Conservation (phyloP, 208 protist genomes). For the Trichomonas gallinae region DNA sequence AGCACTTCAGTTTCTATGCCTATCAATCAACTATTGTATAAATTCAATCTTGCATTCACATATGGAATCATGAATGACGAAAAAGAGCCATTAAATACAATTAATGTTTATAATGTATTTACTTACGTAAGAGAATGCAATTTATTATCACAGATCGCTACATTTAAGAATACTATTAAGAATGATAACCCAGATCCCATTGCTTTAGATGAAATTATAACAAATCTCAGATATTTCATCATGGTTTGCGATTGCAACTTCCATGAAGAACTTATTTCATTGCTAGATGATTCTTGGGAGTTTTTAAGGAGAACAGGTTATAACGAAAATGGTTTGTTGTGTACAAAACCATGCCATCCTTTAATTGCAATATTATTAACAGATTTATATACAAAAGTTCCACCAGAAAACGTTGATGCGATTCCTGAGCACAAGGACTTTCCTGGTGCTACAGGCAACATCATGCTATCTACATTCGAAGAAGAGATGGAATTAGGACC, state of each 20-base stretch:
- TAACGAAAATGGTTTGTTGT: neutral
- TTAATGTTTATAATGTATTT: neutral
- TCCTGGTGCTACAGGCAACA: neutral
- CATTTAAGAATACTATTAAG: neutral
- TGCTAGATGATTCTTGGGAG: neutral
- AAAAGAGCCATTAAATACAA: neutral
- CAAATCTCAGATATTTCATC: neutral
- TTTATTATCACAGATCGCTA: too few relatives aligned
- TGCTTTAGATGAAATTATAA: neutral
- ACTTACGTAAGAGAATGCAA: neutral
- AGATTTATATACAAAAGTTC: neutral
- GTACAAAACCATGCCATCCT: neutral
- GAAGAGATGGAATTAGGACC: neutral
- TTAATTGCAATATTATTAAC: neutral
- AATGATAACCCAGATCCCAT: neutral
- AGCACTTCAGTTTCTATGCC: neutral
- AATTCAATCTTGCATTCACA: neutral
- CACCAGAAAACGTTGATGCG: neutral
- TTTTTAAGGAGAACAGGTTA: neutral
- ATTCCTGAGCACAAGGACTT: neutral
- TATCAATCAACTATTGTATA: neutral
- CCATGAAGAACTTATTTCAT: neutral
- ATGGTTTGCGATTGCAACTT: neutral
- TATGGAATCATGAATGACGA: neutral
- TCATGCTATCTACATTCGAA: neutral